Base-by-base conservation (phyloP, 345 rosid species). In the Theobroma cacao region DNA sequence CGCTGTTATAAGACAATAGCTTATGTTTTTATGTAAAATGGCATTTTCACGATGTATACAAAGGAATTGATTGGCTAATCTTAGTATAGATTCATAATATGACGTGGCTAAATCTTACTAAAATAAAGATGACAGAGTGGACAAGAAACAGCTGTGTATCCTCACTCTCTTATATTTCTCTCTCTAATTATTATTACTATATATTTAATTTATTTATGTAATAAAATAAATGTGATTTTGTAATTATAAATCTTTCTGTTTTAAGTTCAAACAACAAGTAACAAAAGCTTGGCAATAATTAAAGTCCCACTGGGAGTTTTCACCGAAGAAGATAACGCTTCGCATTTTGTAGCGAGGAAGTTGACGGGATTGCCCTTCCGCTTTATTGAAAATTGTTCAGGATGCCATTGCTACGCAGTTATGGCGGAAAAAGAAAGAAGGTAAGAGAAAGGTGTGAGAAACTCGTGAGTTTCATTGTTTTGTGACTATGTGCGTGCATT, bases 251-350 rank as follows among this genome's bases (percentile, higher is more conserved):
- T n/a, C n/a, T 41, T 41, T 41, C 45, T 38, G 53, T 30, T 28
- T 12, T 14, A 40, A 80, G 77, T 84, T 80, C 85, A 80, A 80
- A 70, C 73, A 66, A 34, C 48, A 18, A 41, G 48, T 71, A 15
- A 56, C 48, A 22, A 47, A 74, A 58, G 63, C 50, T 52, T 22
- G 18, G 22, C 22, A 30, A 64, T 79, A 62, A 79, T 64, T 75
- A 68, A 60, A 50, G n/a, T 13, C 18, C 24, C 61, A 13, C 74
- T 33, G 8, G 28, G 43, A 48, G 50, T 61, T 36, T 70, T 62
- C 24, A 20, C 56, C 17, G n/a, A 30, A 41, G 31, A 59, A 62
- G 30, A 77, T 22, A 45, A 31, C 7, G 18, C 43, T 55, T 7
- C 45, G 45, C 10, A 38, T 4, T 3, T 56, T 1, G 14, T 10